Percentiles rank a stretch among this genome's conserved stretches.
Conservation (phyloP, 2,329 filamentous ascomycete genomes). For the Curvularia hawaiiensis region DNA sequence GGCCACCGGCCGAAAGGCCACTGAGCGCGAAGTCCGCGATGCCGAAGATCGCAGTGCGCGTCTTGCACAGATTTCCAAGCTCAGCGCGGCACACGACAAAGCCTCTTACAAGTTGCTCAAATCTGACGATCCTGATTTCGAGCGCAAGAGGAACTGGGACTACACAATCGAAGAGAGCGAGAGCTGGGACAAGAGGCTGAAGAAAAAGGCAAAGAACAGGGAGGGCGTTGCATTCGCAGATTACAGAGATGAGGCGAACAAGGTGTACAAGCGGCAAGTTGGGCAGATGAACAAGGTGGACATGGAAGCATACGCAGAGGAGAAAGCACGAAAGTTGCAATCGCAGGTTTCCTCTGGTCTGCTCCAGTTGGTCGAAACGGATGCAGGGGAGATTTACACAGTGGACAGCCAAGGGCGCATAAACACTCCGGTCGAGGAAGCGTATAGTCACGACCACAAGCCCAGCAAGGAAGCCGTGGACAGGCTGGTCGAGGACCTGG, state of each 20-base stretch:
- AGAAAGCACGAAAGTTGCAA: constrained; percentile 85
- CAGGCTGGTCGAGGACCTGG: constrained; percentile 81
- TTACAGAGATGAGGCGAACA: constrained; percentile 83
- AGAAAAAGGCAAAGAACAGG: constrained; percentile 79
- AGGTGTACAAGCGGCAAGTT: constrained; percentile 92
- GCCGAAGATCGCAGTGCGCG: constrained; percentile 38
- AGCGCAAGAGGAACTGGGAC: constrained; percentile 97
- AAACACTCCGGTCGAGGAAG: constrained; percentile 85
- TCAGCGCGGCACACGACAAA: constrained; percentile 85
- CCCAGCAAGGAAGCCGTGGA: constrained; percentile 88
- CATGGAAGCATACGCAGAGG: constrained; percentile 81
- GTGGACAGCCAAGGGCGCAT: constrained; percentile 91
- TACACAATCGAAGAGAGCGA: constrained; percentile 97
- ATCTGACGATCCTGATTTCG: constrained; percentile 91
- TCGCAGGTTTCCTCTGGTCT: constrained; percentile 82
- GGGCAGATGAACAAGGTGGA: constrained; percentile 72
- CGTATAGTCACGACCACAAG: constrained; percentile 80
- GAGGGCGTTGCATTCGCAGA: constrained; percentile 91
- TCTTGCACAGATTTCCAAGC: constrained; percentile 67
- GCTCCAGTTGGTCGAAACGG: constrained; percentile 93
- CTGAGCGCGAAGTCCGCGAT: constrained; percentile 52
- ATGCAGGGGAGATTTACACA: constrained; percentile 84
- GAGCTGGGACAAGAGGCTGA: constrained; percentile 87
- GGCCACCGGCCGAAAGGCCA: constrained; percentile 64
- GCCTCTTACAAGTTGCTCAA: constrained; percentile 93